A percentile compares a stretch with the other conserved stretches of the same genome.
These are phyloP conservation scores for Alternaria metachromatica DNA, from an alignment of 2,329 filamentous ascomycete genomes.

Conservation along the genomic window DNA sequence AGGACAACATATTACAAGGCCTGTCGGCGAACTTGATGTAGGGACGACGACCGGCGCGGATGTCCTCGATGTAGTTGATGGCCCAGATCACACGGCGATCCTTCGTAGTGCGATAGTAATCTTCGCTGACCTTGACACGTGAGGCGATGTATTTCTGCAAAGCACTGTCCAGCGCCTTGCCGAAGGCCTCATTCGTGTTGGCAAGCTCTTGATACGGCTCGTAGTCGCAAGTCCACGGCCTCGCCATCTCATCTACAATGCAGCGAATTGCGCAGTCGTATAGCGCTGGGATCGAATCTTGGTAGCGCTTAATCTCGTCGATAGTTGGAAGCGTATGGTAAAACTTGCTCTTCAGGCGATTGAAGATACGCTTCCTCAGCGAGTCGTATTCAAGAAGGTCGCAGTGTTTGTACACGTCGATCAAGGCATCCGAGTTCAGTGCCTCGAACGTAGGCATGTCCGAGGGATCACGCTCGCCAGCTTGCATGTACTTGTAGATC, in stretches of 20 bases:
- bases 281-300: slow-evolving; percentile 10
- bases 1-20: not conserved
- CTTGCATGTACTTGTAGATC: slow-evolving; percentile 35
- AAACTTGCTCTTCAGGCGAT: slow-evolving; percentile 12
- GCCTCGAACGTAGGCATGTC: slow-evolving; percentile 12
- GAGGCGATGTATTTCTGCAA: slow-evolving; percentile 6
- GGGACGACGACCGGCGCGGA: not conserved
- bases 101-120: slow-evolving; percentile 9
- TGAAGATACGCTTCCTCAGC: slow-evolving; percentile 14
- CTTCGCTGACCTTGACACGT: slow-evolving; percentile 7
- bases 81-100: slow-evolving; percentile 6
- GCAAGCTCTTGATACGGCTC: slow-evolving; percentile 13
- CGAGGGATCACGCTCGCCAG: slow-evolving; percentile 18
- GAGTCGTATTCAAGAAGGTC: slow-evolving; percentile 21
- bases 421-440: slow-evolving; percentile 16
- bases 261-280: not conserved
- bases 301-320: slow-evolving; percentile 14
- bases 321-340: slow-evolving; percentile 11
- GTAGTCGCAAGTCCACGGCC: slow-evolving; percentile 20
- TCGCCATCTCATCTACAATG: slow-evolving; percentile 12
- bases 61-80: not conserved
- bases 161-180: not conserved
- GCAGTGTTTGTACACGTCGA: slow-evolving; percentile 22
- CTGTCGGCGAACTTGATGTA: not conserved
- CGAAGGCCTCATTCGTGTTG: slow-evolving; percentile 8